Conservation (phyloP, 225 moss, liverwort and hornwort species). For the Sphagnum tenellum region DNA sequence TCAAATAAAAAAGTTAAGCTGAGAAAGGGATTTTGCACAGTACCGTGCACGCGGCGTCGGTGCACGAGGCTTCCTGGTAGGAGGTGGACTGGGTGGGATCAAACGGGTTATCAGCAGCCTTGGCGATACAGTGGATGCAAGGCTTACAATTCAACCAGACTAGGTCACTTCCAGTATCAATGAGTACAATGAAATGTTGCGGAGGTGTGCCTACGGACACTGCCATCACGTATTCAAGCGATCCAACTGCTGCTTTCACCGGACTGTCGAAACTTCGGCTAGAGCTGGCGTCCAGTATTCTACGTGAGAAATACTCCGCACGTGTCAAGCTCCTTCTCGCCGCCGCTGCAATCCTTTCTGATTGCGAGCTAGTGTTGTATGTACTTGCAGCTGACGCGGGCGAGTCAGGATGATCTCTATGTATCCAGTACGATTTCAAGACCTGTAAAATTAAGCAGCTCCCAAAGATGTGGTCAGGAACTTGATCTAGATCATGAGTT, state of each 20-base stretch:
- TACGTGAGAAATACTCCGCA: not conserved
- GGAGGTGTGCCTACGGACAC: constrained; percentile 18
- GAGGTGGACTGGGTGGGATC: constrained; percentile 20
- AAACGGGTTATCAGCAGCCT: constrained; percentile 13
- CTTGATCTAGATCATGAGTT: too few relatives aligned
- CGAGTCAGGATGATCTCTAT: not conserved
- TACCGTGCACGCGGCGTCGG: constrained; percentile 11
- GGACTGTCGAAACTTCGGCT: too few relatives aligned
- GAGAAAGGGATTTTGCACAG: not conserved
- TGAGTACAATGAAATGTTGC: constrained; percentile 3
- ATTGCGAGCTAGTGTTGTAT: too few relatives aligned
- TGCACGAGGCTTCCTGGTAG: constrained; percentile 19
- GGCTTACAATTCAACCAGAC: constrained; percentile 46
- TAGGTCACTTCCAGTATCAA: constrained; percentile 38
- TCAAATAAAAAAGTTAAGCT: not conserved
- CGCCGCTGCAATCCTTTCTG: not conserved
- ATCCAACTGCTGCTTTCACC: not conserved
- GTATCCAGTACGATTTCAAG: not conserved
- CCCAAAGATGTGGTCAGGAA: too few relatives aligned
- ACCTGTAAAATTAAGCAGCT: not conserved
- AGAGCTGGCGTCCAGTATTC: not conserved
- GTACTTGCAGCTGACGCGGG: not conserved
- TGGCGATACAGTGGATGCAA: constrained; percentile 21
- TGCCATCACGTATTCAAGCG: constrained; percentile 8
- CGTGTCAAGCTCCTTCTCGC: not conserved